Percentiles rank a stretch among this genome's conserved stretches.
phyloP scores from a whole-genome alignment of 2,329 filamentous ascomycete species.

The Volutella citrinella region DNA sequence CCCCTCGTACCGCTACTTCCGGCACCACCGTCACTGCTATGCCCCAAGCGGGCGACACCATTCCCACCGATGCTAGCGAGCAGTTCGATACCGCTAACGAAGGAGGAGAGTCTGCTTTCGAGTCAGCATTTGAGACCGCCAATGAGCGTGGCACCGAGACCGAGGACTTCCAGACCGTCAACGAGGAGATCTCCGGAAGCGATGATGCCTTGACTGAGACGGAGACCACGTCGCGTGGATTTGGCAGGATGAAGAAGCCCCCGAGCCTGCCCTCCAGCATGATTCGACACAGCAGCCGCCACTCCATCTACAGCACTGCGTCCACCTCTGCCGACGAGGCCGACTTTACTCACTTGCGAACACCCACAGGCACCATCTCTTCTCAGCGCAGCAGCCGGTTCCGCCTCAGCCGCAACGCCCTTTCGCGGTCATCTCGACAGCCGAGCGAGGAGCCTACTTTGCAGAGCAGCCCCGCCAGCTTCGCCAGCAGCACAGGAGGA shows the following conservation, averaged over 20 bases:
- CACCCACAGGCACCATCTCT: constrained; percentile 56
- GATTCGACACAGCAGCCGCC: constrained; percentile 48
- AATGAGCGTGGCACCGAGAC: constrained; percentile 85
- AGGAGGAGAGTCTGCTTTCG: no score
- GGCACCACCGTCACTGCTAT: constrained; percentile 16
- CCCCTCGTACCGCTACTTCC: constrained; percentile 22
- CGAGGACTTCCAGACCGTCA: constrained; percentile 92
- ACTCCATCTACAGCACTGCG: constrained; percentile 81
- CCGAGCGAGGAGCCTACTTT: constrained; percentile 57
- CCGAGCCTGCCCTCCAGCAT: constrained; percentile 38
- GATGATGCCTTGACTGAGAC: constrained; percentile 91
- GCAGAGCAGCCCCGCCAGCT: constrained; percentile 59
- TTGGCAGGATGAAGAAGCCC: constrained; percentile 39
- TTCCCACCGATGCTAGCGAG: constrained; percentile 55
- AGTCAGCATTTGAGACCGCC: constrained; percentile 62
- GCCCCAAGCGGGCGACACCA: constrained; percentile 10
- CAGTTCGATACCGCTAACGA: constrained; percentile 82
- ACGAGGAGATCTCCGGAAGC: constrained; percentile 71
- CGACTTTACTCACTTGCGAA: constrained; percentile 53
- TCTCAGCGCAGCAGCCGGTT: constrained; percentile 67
- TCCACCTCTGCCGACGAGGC: constrained; percentile 82
- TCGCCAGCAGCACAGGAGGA: constrained; percentile 45
- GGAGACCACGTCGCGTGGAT: constrained; percentile 55
- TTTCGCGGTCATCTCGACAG: constrained; percentile 58
- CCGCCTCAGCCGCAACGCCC: constrained; percentile 62